Evolutionary conservation across 2,329 filamentous ascomycete species (phyloP), one percentile per base, ranked within the genome.

Genomic region (Stenocarpella maydis): DNA sequence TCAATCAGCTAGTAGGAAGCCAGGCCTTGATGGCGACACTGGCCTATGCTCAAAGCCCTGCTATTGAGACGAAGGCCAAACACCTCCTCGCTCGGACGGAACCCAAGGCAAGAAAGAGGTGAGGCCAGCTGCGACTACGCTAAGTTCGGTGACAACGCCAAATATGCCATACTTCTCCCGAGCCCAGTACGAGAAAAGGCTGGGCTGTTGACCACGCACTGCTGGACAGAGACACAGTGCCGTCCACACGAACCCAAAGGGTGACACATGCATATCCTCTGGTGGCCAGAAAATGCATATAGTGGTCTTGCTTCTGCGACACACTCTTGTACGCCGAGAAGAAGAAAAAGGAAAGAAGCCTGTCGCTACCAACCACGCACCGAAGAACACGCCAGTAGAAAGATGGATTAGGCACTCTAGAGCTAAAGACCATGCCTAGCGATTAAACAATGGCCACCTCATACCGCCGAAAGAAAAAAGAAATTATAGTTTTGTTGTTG

Each of bases 1-100:
- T 86, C 91, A 28, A 84, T 94, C 3, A n/a, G n/a, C n/a, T 90
- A 94, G 72, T n/a, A 90, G 90, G 0, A 71, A 88, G 87, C 31
- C 82, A 83, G 60, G 93, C 91, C 0, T 81, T 84, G 26, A 92
- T 88, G 75, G 90, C 90, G 0, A 34, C 15, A 31, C 15, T 34
- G 17, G 9, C 9, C 12, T 31, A n/a, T 5, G 28, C 28, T 53
- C 28, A 19, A 21, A 37, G 50, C 4, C 19, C 12, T 28, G 19
- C 50, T 19, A n/a, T 34, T 3, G 6, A 21, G 4, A 28, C 8
- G 28, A 37, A 37, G 9, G n/a, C 45, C 1, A 47, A 24, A 47
- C 45, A 21, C 45, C n/a, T 14, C 21, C 21, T 21, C n/a, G 88
- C 55, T 80, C 93, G 0, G 91, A 12, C 26, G 6, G 26, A 5